Base-by-base conservation (phyloP, 306 rosid genomes). In the Neltuma alba region DNA sequence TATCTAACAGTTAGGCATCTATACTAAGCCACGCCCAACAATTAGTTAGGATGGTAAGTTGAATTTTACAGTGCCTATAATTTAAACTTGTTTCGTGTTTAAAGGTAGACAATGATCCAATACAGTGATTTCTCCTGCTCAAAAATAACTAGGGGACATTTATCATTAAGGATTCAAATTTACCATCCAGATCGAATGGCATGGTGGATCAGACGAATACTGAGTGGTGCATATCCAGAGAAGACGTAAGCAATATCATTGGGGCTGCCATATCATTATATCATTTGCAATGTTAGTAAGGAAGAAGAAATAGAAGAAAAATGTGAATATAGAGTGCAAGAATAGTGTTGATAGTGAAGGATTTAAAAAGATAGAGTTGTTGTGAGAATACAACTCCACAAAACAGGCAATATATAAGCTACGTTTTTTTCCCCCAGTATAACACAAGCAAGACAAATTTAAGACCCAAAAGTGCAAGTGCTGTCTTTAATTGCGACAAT, bases 141-240 rank as follows among this genome's bases (percentile, higher is more conserved):
- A 71, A 60, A 41, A 68, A 79, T 37, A 81, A 48, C 77, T 63
- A 45, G 72, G 74, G 67, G 80, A 50, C 47, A 33, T 74, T 60
- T 47, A 42, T 57, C 62, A 77, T 42, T 8, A 77, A 48, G 76
- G 71, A 73, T 80, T 61, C 41, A 77, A 47, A 74, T 85, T 91
- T 83, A 95, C 99, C 99, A 95, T 91, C 99, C 99, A 76, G 99
- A 91, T 71, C 97, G 90, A 87, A 93, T 89, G 79, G 99, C 99
- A 47, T 95, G 92, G 83, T 93, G 98, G 83, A 93, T 76, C 70
- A 95, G 97, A 76, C 99, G 98, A 89, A 95, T 91, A 84, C 99
- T 95, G 72, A 95, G 99, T 67, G 99, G 99, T 67, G 99, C 98
- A 78, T 95, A 95, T 85, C 99, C 99, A 66, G 99, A 95, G 88